A percentile compares a stretch with the other conserved stretches of the same genome.
phyloP scores from a whole-genome alignment of 208 protist genomes.

The Acanthamoeba rhysodes region DNA sequence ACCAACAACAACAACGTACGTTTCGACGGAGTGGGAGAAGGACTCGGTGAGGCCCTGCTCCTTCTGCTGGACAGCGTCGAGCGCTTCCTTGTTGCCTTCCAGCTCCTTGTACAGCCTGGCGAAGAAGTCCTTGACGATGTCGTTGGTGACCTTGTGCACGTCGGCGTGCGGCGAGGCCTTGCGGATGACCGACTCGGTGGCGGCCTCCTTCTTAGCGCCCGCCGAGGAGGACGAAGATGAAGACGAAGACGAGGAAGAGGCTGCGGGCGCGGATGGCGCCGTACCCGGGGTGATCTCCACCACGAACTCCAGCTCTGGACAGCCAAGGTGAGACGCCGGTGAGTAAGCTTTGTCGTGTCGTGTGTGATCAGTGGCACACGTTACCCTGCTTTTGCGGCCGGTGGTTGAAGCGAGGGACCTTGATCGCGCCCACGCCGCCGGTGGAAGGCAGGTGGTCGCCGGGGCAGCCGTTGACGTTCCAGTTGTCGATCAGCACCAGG shows the following conservation, averaged over 20 bases:
- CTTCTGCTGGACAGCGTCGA: constrained; percentile 6
- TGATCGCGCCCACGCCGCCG: constrained; percentile 34
- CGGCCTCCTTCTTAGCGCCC: not conserved
- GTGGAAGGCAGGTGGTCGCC: constrained; percentile 32
- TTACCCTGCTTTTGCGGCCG: constrained; percentile 40
- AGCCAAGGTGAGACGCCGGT: not conserved
- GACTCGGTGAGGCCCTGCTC: constrained; percentile 37
- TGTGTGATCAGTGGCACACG: not conserved
- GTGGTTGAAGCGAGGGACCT: constrained; percentile 48
- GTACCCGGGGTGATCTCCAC: constrained; percentile 34
- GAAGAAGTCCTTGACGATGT: constrained; percentile 18
- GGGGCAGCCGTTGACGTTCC: constrained; percentile 64
- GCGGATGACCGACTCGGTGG: not conserved
- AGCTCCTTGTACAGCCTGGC: constrained; percentile 41
- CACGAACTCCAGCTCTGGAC: not conserved
- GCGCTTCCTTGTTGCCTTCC: constrained; percentile 1
- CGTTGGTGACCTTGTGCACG: constrained; percentile 28
- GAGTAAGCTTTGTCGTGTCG: too few relatives aligned
- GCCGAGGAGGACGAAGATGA: not conserved
- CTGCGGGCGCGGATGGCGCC: not conserved
- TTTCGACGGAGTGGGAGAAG: constrained; percentile 39
- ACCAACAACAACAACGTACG: not conserved
- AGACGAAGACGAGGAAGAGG: constrained; percentile 6
- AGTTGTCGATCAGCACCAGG: constrained; percentile 36
- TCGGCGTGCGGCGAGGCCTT: constrained; percentile 38